Evolutionary conservation across 108 stramenopile genomes (phyloP).

Genomic region (Phaeodactylum tricornutum): DNA sequence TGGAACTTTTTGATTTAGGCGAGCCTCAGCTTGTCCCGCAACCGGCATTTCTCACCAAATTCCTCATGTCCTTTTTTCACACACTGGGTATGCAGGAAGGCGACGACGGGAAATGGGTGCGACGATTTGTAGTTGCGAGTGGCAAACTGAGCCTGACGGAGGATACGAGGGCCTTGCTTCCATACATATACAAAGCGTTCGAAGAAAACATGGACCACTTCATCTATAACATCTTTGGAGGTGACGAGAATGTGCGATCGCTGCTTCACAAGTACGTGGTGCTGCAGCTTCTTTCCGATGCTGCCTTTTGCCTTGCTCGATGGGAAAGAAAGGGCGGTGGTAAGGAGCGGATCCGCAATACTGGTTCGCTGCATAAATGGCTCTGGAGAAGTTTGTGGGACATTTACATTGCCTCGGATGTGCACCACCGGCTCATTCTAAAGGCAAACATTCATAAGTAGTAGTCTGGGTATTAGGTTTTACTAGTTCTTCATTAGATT

Average conservation of each 20-base stretch:
- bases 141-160: slow-evolving; percentile 38
- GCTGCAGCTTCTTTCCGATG: slow-evolving; percentile 55
- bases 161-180: slow-evolving; percentile 41
- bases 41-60: slow-evolving; percentile 73
- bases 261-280: slow-evolving; percentile 50
- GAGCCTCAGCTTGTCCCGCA: slow-evolving; percentile 43
- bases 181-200: slow-evolving; percentile 45
- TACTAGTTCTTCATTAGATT: no score
- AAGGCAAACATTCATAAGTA: no score
- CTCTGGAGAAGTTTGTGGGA: slow-evolving; percentile 65
- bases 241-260: slow-evolving; percentile 42
- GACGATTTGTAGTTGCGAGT: slow-evolving; percentile 31
- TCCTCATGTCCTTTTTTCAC: slow-evolving; percentile 69
- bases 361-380: slow-evolving; percentile 33
- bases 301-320: slow-evolving; percentile 53
- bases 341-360: slow-evolving; percentile 9
- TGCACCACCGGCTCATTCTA: slow-evolving; percentile 7
- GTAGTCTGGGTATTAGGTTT: no score
- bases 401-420: slow-evolving; percentile 38
- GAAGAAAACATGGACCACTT: slow-evolving; percentile 43
- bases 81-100: slow-evolving; percentile 65
- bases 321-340: slow-evolving; percentile 73
- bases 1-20: slow-evolving; percentile 74
- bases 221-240: slow-evolving; percentile 51
- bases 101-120: slow-evolving; percentile 48